Percentiles rank a stretch among this genome's conserved stretches.
These are phyloP conservation scores for Colletotrichum abscissum DNA, from an alignment of 2,329 filamentous ascomycete genomes.

Conservation along the genomic window DNA sequence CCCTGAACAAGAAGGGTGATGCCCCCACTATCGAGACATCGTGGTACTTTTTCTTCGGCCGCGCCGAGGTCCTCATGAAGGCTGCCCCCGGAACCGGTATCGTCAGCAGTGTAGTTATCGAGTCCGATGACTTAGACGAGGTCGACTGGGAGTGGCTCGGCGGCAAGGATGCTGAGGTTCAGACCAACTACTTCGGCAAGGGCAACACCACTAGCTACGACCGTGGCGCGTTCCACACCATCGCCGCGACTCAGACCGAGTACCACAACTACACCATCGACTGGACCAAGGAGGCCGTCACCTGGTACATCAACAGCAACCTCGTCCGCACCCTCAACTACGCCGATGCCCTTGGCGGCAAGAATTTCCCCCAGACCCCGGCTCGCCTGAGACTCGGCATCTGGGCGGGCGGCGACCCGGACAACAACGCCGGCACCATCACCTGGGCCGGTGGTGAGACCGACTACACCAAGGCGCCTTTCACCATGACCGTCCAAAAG, in stretches of 20 bases:
- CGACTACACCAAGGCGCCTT: constrained; percentile 52
- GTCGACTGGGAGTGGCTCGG: constrained; percentile 90
- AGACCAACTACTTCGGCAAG: constrained; percentile 86
- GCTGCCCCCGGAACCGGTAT: constrained; percentile 63
- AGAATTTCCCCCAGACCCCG: constrained; percentile 69
- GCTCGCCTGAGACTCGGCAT: constrained; percentile 62
- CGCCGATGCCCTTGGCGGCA: constrained; percentile 57
- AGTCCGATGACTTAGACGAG: constrained; percentile 83
- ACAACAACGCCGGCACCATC: constrained; percentile 55
- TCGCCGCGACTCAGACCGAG: constrained; percentile 48
- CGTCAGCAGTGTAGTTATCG: constrained; percentile 80
- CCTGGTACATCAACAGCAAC: constrained; percentile 68
- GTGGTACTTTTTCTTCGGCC: constrained; percentile 90
- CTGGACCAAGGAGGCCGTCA: constrained; percentile 63
- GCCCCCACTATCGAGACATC: constrained; percentile 73
- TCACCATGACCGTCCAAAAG: constrained; percentile 66
- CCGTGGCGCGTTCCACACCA: constrained; percentile 67
- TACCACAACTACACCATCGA: constrained; percentile 68
- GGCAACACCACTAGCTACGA: constrained; percentile 75
- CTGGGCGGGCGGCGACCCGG: constrained; percentile 52
- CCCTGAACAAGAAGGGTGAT: constrained; percentile 68
- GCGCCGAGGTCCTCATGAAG: constrained; percentile 72
- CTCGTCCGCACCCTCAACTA: constrained; percentile 62
- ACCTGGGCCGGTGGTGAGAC: constrained; percentile 65
- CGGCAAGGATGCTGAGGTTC: constrained; percentile 73